Evolutionary conservation across 768 basidiomycete genomes (phyloP).

Genomic region (Macrolepiota fuliginosa): DNA sequence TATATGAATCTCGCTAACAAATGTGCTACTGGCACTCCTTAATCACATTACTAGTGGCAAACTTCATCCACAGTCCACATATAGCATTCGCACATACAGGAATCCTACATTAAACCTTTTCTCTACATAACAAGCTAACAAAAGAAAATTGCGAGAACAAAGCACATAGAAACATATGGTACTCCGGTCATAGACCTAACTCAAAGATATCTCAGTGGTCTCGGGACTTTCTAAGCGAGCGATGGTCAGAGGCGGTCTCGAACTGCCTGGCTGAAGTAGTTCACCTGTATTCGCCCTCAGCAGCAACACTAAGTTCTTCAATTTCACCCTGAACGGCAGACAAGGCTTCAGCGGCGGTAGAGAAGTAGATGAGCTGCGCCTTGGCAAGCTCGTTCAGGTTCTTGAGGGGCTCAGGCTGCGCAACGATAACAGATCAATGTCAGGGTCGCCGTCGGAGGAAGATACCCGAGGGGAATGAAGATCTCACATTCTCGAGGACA

Average conservation of each 20-base stretch:
- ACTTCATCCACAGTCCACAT: no score
- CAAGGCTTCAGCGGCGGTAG: constrained; percentile 76
- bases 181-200: constrained; percentile 16
- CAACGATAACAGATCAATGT: constrained; percentile 5
- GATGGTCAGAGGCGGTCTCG: not conserved
- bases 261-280: not conserved
- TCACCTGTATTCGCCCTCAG: constrained; percentile 93
- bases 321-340: constrained; percentile 87
- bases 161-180: not conserved
- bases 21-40: no score
- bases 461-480: constrained; percentile 6
- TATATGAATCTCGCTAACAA: no score
- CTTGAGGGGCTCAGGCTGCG: constrained; percentile 92
- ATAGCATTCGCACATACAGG: not conserved
- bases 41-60: no score
- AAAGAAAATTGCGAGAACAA: not conserved
- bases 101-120: not conserved
- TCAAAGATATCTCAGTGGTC: constrained; percentile 72
- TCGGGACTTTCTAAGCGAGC: constrained; percentile 68
- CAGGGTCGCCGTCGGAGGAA: not conserved
- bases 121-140: not conserved
- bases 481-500: constrained; percentile 92
- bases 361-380: constrained; percentile 81
- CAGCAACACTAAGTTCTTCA: constrained; percentile 88
- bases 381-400: constrained; percentile 90